Evolutionary conservation across 768 basidiomycete species (phyloP).

Genomic region (Russula olivacea): DNA sequence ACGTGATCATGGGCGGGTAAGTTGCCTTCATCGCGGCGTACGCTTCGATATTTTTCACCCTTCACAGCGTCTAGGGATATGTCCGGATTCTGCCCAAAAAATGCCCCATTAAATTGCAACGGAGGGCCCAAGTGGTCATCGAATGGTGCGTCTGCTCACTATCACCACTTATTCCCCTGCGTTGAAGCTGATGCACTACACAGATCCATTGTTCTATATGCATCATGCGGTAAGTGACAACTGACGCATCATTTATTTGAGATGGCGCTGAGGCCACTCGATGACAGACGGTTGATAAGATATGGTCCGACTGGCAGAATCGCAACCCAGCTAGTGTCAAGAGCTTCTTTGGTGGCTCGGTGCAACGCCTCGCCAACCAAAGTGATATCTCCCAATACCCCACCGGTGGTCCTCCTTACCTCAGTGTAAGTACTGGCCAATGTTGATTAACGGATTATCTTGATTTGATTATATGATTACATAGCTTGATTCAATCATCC

Average conservation of each 20-base stretch:
- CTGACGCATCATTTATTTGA: neutral
- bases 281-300: slow-evolving; percentile 34
- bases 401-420: slow-evolving; percentile 28
- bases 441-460: neutral
- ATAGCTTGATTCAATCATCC: slow-evolving; percentile 31
- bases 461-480: neutral
- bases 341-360: slow-evolving; percentile 33
- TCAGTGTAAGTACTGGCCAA: slow-evolving; percentile 23
- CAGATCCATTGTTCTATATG: slow-evolving; percentile 35
- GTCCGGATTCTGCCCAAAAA: slow-evolving; percentile 29
- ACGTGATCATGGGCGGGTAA: slow-evolving; percentile 33
- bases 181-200: neutral
- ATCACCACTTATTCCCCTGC: neutral
- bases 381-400: slow-evolving; percentile 27
- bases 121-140: slow-evolving; percentile 31
- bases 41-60: neutral
- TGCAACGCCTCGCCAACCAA: slow-evolving; percentile 28
- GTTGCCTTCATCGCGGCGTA: neutral
- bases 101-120: slow-evolving; percentile 28
- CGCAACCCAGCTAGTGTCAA: slow-evolving; percentile 26
- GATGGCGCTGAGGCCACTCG: neutral
- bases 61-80: slow-evolving; percentile 28
- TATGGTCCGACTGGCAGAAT: slow-evolving; percentile 37
- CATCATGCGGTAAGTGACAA: slow-evolving; percentile 32
- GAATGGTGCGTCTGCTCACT: slow-evolving; percentile 28